phyloP scores from a whole-genome alignment of 2,329 filamentous ascomycete species.

The Aureobasidium subglaciale region DNA sequence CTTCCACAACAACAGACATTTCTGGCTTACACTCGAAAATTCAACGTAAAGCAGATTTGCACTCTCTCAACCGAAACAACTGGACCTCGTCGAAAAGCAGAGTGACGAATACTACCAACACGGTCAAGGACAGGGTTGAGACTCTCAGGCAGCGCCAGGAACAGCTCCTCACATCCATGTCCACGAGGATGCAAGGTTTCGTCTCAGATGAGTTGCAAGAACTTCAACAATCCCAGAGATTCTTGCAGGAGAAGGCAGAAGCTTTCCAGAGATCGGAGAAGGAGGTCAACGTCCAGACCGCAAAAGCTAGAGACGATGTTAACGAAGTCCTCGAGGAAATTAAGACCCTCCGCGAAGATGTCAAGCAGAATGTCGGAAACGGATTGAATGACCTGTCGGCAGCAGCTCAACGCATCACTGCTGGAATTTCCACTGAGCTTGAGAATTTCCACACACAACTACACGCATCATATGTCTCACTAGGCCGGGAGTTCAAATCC shows the following conservation, averaged over 20 bases:
- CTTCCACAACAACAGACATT: constrained; percentile 72
- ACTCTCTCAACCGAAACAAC: constrained; percentile 66
- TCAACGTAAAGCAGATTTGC: constrained; percentile 74
- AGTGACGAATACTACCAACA: constrained; percentile 66
- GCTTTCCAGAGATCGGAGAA: constrained; percentile 61
- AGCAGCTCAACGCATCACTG: constrained; percentile 81
- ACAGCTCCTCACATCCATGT: constrained; percentile 59
- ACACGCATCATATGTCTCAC: constrained; percentile 72
- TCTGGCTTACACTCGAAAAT: constrained; percentile 79
- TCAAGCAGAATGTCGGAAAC: constrained; percentile 78
- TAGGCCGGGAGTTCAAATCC: constrained; percentile 78
- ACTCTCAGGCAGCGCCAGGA: constrained; percentile 68
- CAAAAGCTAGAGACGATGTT: constrained; percentile 72
- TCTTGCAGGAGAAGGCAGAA: constrained; percentile 62
- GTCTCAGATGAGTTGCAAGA: constrained; percentile 67
- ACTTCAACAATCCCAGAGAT: constrained; percentile 60
- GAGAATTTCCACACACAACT: constrained; percentile 77
- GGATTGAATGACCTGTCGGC: constrained; percentile 75
- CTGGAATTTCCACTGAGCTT: constrained; percentile 80
- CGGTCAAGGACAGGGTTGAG: constrained; percentile 69
- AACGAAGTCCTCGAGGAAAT: constrained; percentile 89
- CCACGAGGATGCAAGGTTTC: constrained; percentile 67
- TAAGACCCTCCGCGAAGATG: constrained; percentile 76
- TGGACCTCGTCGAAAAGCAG: constrained; percentile 73
- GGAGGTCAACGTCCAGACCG: constrained; percentile 61